These are phyloP conservation scores for Tricholoma sp. DNA, from an alignment of 768 basidiomycete species.

Conservation along the genomic window DNA sequence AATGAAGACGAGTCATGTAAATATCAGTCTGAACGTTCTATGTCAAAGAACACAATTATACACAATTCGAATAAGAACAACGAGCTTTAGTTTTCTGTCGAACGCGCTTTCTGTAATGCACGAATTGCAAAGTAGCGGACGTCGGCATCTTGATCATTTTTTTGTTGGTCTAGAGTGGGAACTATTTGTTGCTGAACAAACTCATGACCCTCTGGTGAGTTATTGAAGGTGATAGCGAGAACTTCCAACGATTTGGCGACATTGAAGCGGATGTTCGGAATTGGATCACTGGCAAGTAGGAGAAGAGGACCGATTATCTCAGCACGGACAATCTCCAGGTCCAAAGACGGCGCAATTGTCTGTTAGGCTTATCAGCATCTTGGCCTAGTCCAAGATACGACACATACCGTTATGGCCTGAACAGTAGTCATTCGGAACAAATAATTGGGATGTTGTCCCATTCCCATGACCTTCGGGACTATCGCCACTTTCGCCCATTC, in stretches of 20 bases:
- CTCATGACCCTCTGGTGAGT: constrained; percentile 62
- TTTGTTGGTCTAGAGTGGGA: constrained; percentile 82
- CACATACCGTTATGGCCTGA: constrained; percentile 89
- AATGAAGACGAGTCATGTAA: neutral
- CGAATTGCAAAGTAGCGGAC: constrained; percentile 91
- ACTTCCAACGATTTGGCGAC: constrained; percentile 94
- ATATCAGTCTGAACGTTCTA: neutral
- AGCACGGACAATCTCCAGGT: constrained; percentile 73
- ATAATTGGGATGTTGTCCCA: constrained; percentile 97
- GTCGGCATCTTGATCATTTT: constrained; percentile 89
- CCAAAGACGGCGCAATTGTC: constrained; percentile 94
- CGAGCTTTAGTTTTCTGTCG: constrained; percentile 2
- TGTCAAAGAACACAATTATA: constrained; percentile 21
- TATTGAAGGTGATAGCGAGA: constrained; percentile 66
- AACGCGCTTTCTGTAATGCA: constrained; percentile 57
- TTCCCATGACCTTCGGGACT: constrained; percentile 94
- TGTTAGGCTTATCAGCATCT: constrained; percentile 25
- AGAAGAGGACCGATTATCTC: constrained; percentile 84
- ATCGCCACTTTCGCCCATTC: constrained; percentile 95
- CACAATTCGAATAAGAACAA: neutral
- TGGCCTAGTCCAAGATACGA: constrained; percentile 7
- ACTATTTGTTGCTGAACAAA: constrained; percentile 70
- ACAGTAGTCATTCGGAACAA: constrained; percentile 98
- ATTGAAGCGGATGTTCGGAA: constrained; percentile 99
- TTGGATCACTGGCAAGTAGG: constrained; percentile 80